Base-by-base conservation (phyloP, 2,329 filamentous ascomycete species). In the Myriosclerotinia curreyana region DNA sequence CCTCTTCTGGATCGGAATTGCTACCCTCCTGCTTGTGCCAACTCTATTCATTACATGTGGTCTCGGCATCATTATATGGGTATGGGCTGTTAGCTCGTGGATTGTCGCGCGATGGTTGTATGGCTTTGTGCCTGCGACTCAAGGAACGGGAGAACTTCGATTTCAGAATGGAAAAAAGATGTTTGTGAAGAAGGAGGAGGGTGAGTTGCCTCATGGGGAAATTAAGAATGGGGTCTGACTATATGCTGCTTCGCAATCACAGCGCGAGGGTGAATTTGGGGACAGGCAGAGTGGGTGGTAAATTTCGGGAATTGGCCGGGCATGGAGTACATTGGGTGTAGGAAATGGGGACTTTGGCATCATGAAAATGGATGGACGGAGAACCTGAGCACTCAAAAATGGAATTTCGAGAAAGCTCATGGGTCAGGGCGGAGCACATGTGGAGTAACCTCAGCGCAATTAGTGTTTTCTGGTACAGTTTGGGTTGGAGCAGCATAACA, bases 11-110 rank as follows among this genome's bases (percentile, higher is more conserved):
- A 81, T 86, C 61, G 84, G 86, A 59, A 75, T 91, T 52, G 88
- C 87, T 2, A 77, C 90, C 14, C 74, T 91, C 55, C 73, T 93
- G 49, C 81, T 95, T 20, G 77, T 91, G 0, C 90, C 90, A 1
- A 83, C 86, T 0, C 77, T 94, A 46, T 83, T 90, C 74, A 75
- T 91, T 67, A 87, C 88, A 3, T 85, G 82, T 15, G 81, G 81
- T 55, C 75, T 86, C 28, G 89, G 85, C 6, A 77, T 86, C 0
- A 81, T 87, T 66, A 76, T 88, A 66, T 94, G 90, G 84, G 76
- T 83, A 22, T 90, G 87, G 85, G 86, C 82, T 9, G 77, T 89
- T 11, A 83, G 80, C 17, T 82, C 81, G 55, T 92, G 86, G 73
- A 42, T 82, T 59, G 71, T 79, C 48, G 78, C 76, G 4, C 77